A percentile compares a stretch with the other conserved stretches of the same genome.
phyloP scores from a whole-genome alignment of 2,329 filamentous ascomycete species.

The Xylaria sp. region DNA sequence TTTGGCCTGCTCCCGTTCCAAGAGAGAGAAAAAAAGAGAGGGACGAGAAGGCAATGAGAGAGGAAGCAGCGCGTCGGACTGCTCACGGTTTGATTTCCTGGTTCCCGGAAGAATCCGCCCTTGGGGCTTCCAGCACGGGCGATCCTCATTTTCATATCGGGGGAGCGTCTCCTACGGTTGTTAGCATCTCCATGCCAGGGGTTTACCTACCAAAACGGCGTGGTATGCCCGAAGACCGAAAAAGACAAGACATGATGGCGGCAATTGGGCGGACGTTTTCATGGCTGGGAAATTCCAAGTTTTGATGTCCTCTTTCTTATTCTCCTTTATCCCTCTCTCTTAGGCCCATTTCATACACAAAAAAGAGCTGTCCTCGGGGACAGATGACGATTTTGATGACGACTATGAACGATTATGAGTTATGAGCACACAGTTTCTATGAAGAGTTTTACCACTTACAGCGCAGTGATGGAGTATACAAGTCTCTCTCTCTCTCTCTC shows the following conservation, averaged over 20 bases:
- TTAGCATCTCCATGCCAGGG: not conserved
- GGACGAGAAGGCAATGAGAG: constrained; percentile 6
- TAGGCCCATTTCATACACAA: constrained; percentile 9
- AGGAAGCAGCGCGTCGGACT: not conserved
- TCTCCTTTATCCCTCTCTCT: constrained; percentile 1
- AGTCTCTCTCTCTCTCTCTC: constrained; percentile 2
- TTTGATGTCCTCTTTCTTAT: constrained; percentile 7
- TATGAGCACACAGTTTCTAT: constrained; percentile 24
- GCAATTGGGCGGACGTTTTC: constrained; percentile 5
- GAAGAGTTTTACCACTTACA: constrained; percentile 19
- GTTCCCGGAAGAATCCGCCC: not conserved
- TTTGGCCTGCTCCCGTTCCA: constrained; percentile 6
- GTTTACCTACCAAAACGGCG: not conserved
- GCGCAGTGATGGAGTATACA: constrained; percentile 14
- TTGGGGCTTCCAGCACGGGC: not conserved
- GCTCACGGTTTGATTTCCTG: too few species aligned
- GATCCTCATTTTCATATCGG: not conserved
- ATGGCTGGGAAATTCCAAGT: constrained; percentile 10
- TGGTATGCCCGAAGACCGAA: constrained; percentile 1
- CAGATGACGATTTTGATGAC: constrained; percentile 27
- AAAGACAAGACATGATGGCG: constrained; percentile 6
- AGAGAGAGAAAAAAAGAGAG: constrained; percentile 7
- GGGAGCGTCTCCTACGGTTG: not conserved
- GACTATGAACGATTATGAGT: constrained; percentile 27
- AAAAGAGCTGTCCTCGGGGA: constrained; percentile 28